Evolutionary conservation across 2,329 filamentous ascomycete genomes (phyloP).

Genomic region (Neurospora sp.): DNA sequence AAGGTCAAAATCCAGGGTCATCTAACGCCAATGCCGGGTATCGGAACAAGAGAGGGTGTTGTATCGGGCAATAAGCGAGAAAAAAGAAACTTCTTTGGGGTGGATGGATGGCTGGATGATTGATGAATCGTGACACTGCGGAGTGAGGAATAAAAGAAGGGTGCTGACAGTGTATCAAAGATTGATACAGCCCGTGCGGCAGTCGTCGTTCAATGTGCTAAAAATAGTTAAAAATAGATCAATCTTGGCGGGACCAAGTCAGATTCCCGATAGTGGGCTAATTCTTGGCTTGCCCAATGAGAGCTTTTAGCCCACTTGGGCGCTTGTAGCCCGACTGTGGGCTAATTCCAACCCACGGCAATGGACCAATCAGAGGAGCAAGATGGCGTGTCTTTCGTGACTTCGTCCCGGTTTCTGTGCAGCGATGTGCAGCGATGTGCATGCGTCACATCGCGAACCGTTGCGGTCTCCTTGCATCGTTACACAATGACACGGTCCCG

Average conservation of each 20-base stretch:
- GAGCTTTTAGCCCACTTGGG: conserved; percentile 15
- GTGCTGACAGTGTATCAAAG: background rate
- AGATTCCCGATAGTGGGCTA: conserved; percentile 17
- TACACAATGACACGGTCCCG: background rate
- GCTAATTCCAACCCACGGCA: conserved; percentile 4
- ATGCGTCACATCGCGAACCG: background rate
- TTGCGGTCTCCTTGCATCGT: background rate
- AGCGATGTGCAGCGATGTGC: background rate
- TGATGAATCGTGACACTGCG: background rate
- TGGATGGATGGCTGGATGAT: background rate
- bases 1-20: background rate
- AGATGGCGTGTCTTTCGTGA: background rate
- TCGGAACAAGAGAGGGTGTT: background rate
- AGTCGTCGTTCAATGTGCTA: conserved; percentile 8
- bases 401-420: background rate
- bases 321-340: conserved; percentile 13
- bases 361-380: conserved; percentile 6
- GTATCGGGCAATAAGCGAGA: background rate
- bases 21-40: background rate
- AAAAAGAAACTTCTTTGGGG: background rate
- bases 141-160: background rate
- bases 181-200: background rate
- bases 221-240: conserved; percentile 21
- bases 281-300: conserved; percentile 15
- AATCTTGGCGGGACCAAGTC: conserved; percentile 3